Percentiles rank a stretch among this genome's conserved stretches.
These are phyloP conservation scores for Phaeosphaeriaceae sp. DNA, from an alignment of 2,329 filamentous ascomycete genomes.

Conservation along the genomic window DNA sequence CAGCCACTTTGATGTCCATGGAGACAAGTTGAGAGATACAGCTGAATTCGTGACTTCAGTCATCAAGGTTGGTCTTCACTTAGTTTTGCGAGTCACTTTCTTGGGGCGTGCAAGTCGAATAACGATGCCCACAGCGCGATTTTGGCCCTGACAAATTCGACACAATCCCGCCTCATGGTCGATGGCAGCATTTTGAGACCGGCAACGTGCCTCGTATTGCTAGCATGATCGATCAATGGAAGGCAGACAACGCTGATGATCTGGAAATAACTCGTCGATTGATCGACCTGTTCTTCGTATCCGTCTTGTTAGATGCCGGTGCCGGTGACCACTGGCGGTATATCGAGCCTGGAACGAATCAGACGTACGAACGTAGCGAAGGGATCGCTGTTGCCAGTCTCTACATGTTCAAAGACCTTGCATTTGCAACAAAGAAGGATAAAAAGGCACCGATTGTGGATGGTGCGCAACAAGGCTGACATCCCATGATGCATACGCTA, in stretches of 20 bases:
- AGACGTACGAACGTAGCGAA: conserved; percentile 82
- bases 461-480: conserved; percentile 69
- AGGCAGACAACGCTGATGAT: conserved; percentile 61
- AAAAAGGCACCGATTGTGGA: conserved; percentile 72
- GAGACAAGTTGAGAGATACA: conserved; percentile 78
- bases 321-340: conserved; percentile 90
- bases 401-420: conserved; percentile 90
- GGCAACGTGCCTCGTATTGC: conserved; percentile 76
- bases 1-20: conserved; percentile 85
- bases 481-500: not conserved
- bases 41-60: conserved; percentile 84
- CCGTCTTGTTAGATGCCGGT: conserved; percentile 83
- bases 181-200: conserved; percentile 82
- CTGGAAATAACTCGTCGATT: conserved; percentile 76
- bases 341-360: conserved; percentile 83
- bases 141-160: conserved; percentile 66
- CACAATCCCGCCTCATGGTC: conserved; percentile 73
- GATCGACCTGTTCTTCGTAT: conserved; percentile 79
- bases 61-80: conserved; percentile 74
- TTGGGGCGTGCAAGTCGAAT: too few species aligned
- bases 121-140: conserved; percentile 62
- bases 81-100: too few species aligned
- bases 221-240: conserved; percentile 72
- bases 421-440: conserved; percentile 77
- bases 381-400: conserved; percentile 78